Conservation (phyloP, 495 filamentous ascomycete species). For the Aspergillus carlsbadensis region DNA sequence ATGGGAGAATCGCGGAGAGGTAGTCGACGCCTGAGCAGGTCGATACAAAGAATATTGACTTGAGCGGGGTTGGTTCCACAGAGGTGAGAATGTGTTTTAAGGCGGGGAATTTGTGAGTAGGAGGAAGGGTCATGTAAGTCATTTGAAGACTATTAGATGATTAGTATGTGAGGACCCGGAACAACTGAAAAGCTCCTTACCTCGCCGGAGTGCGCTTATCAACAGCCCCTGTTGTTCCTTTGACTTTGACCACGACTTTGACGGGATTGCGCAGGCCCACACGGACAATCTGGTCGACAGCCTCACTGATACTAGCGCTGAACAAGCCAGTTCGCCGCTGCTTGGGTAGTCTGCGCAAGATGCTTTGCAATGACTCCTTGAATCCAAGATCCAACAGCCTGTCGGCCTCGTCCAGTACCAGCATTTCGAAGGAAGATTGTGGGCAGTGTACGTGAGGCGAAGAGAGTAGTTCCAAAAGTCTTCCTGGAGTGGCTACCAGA, state of each 20-base stretch:
- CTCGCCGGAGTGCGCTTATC: slow-evolving; percentile 86
- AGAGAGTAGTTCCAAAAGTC: slow-evolving; percentile 81
- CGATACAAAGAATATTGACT: slow-evolving; percentile 91
- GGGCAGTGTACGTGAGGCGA: slow-evolving; percentile 90
- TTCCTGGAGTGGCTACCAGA: slow-evolving; percentile 83
- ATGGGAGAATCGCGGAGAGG: slow-evolving; percentile 72
- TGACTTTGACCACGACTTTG: slow-evolving; percentile 89
- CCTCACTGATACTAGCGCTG: slow-evolving; percentile 89
- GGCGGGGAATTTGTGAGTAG: slow-evolving; percentile 73
- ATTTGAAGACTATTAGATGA: slow-evolving; percentile 66
- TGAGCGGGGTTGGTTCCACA: slow-evolving; percentile 67
- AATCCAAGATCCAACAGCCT: slow-evolving; percentile 93
- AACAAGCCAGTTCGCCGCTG: slow-evolving; percentile 92
- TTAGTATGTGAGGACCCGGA: slow-evolving; percentile 1
- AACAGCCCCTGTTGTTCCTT: slow-evolving; percentile 66
- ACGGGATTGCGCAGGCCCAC: slow-evolving; percentile 92
- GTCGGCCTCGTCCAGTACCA: slow-evolving; percentile 94
- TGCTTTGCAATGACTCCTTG: slow-evolving; percentile 82
- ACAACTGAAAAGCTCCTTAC: slow-evolving; percentile 21
- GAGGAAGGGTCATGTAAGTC: slow-evolving; percentile 74
- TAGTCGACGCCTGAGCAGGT: slow-evolving; percentile 97
- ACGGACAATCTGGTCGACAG: slow-evolving; percentile 85
- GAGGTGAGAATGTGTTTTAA: slow-evolving; percentile 67
- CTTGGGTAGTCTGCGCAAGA: slow-evolving; percentile 82
- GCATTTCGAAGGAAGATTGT: slow-evolving; percentile 81